These are phyloP conservation scores for Triadica sebifera DNA, from an alignment of 345 rosid species.

Conservation along the genomic window DNA sequence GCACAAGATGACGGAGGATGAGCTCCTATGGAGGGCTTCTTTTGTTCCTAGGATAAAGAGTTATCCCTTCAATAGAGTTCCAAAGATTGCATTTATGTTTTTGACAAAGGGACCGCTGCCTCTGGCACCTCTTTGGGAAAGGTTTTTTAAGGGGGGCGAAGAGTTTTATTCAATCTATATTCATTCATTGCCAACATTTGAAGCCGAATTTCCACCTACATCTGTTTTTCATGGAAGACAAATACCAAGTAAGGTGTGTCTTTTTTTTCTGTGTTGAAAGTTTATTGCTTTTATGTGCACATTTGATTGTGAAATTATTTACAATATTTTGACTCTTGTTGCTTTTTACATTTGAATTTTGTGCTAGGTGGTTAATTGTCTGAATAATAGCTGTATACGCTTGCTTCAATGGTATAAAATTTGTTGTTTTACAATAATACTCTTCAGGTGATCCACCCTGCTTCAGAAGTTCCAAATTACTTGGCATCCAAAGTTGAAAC, in stretches of 20 bases:
- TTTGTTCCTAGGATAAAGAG: constrained; percentile 58
- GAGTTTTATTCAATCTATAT: constrained; percentile 73
- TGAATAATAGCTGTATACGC: background rate
- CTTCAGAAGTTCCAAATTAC: background rate
- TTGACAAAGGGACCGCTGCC: constrained; percentile 93
- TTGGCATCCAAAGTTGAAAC: background rate
- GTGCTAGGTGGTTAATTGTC: background rate
- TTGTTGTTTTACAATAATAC: background rate
- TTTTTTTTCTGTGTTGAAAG: background rate
- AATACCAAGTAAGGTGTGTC: constrained; percentile 80
- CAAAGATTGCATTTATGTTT: constrained; percentile 95
- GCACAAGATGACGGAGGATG: constrained; percentile 72
- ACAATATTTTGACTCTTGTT: background rate
- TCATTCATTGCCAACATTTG: constrained; percentile 76
- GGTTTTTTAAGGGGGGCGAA: constrained; percentile 73
- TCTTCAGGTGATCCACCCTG: background rate
- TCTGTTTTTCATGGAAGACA: constrained; percentile 74
- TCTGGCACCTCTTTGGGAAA: constrained; percentile 88
- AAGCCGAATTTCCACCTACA: constrained; percentile 46
- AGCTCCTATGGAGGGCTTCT: constrained; percentile 88
- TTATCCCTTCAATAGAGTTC: constrained; percentile 71
- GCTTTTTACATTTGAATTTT: background rate
- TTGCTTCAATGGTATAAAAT: background rate
- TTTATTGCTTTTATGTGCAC: background rate
- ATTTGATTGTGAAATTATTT: background rate